Evolutionary conservation across 1,284 basidiomycete species (phyloP), one percentile per base, ranked within the genome.

Genomic region (Xanthoconium separans): DNA sequence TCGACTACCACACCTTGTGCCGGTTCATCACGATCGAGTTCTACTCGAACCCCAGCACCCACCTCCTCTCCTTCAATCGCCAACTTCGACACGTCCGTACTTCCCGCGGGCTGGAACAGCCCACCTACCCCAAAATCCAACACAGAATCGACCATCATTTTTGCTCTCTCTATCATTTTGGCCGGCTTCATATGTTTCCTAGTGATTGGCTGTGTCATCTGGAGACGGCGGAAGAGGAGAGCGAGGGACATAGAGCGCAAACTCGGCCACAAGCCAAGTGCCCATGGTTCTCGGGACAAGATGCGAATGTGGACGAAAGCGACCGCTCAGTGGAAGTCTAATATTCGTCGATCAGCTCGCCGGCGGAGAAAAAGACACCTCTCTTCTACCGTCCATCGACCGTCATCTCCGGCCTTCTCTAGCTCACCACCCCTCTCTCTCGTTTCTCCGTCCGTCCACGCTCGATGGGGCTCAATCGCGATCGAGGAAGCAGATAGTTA

Each of bases 301-400:
- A 79, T 84, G 65, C 82, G 78, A 58, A 62, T 82, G 44, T 87
- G 84, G 84, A 76, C 78, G 3, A 76, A 71, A 52, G 84, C 85
- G 4, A 81, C 79, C 6, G 82, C 80, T 12, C 75, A 82, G 41
- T 89, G 87, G 87, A 83, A 77, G 60, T 78, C 77, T 4, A 82
- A 82, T 47, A 76, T 80, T 15, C 77, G 80, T 27, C 76, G 80
- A 52, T 74, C 79, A 24, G 79, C 79, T 15, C 78, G 84, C 39
- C 78, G 82, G 46, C 74, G 87, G 53, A 73, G 80, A 58, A 77
- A 75, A 42, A 77, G 68, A 59, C 73, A 75, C 9, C n/a, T 18
- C 15, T 53, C 57, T 59, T 46, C 62, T 62, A 37, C 54, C 53
- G 20, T 54, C 58, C 22, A 58, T 63, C 50, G 65, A 65, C 49